These are phyloP conservation scores for Aureobasidium uvarum DNA, from an alignment of 2,329 filamentous ascomycete genomes.

Conservation along the genomic window DNA sequence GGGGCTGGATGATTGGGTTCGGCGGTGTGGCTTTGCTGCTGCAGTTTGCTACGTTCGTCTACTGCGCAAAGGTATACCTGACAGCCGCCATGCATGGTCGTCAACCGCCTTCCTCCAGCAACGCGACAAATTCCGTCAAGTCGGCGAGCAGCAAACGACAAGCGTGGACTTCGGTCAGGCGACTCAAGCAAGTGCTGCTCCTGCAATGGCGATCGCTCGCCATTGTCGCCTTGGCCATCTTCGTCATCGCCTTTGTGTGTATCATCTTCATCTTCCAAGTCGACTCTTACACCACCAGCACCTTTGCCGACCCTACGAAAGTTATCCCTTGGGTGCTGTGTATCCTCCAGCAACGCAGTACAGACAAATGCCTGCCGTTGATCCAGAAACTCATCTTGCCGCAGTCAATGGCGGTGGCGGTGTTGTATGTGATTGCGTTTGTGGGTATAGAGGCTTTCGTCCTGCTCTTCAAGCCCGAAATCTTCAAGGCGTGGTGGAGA, in stretches of 20 bases:
- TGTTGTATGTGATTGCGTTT: conserved; percentile 32
- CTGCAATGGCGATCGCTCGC: conserved; percentile 82
- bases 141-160: conserved; percentile 29
- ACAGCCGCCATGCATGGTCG: conserved; percentile 30
- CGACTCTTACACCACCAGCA: conserved; percentile 28
- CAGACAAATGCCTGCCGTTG: conserved; percentile 29
- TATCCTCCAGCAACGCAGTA: conserved; percentile 31
- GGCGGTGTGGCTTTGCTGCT: conserved; percentile 37
- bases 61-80: conserved; percentile 41
- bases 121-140: conserved; percentile 30
- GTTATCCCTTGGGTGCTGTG: conserved; percentile 35
- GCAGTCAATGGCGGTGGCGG: conserved; percentile 30
- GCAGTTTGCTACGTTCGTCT: conserved; percentile 39
- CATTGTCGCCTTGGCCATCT: conserved; percentile 73
- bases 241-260: conserved; percentile 33
- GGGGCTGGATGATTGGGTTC: conserved; percentile 42
- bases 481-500: conserved; percentile 31
- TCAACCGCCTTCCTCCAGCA: not conserved
- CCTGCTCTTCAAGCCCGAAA: conserved; percentile 31
- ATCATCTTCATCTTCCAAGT: conserved; percentile 34
- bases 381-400: conserved; percentile 31
- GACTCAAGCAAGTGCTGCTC: conserved; percentile 72
- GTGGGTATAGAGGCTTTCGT: conserved; percentile 33
- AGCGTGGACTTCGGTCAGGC: conserved; percentile 65
- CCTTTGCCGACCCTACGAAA: conserved; percentile 31